Evolutionary conservation across 495 filamentous ascomycete genomes (phyloP).

Genomic region (Hypoxylon trugodes): DNA sequence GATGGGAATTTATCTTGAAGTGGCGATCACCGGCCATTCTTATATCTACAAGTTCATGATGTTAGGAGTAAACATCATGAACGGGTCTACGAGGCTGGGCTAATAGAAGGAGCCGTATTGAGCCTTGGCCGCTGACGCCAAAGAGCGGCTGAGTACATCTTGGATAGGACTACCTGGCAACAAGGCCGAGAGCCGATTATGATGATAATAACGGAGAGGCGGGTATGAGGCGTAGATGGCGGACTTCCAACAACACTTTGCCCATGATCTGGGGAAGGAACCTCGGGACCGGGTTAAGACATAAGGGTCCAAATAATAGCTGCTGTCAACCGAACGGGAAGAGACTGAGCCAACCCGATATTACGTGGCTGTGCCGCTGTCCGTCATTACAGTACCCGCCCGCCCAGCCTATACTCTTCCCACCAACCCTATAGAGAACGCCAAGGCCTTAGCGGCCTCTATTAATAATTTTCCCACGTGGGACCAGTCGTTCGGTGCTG

Average conservation of each 20-base stretch:
- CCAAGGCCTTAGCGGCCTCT: slow-evolving; percentile 27
- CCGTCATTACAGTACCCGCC: too few relatives aligned
- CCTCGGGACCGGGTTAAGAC: neutral
- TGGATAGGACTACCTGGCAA: neutral
- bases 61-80: slow-evolving; percentile 1
- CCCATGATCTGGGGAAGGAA: neutral
- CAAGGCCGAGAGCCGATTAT: neutral
- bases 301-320: slow-evolving; percentile 9
- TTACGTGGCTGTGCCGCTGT: slow-evolving; percentile 28
- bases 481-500: neutral
- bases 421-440: slow-evolving; percentile 25
- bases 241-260: neutral
- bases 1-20: slow-evolving; percentile 5
- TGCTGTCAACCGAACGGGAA: neutral
- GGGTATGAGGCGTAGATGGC: slow-evolving; percentile 2
- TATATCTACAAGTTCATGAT: slow-evolving; percentile 22
- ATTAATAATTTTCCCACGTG: slow-evolving; percentile 28
- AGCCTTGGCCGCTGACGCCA: slow-evolving; percentile 25
- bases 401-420: slow-evolving; percentile 1
- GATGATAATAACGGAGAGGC: slow-evolving; percentile 2
- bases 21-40: neutral
- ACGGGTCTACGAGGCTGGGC: slow-evolving; percentile 2
- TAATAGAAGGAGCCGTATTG: slow-evolving; percentile 11
- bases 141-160: slow-evolving; percentile 23
- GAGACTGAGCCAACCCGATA: slow-evolving; percentile 5